Conservation (phyloP, 2,329 filamentous ascomycete genomes). For the Pyrenophora teres region DNA sequence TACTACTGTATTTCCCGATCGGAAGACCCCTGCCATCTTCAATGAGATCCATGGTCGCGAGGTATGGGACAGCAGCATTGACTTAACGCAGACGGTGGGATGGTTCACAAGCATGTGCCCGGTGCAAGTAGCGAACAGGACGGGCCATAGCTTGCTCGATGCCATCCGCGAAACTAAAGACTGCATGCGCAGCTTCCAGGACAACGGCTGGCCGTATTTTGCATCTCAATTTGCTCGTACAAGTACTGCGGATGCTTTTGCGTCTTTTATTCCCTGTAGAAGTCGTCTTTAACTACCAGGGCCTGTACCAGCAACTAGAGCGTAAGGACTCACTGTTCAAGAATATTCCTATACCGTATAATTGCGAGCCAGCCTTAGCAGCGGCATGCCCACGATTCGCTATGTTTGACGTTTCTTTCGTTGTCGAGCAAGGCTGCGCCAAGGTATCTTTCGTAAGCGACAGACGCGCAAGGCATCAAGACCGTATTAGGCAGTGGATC, state of each 20-base stretch:
- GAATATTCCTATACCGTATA: not conserved
- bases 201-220: not conserved
- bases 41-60: constrained; percentile 41
- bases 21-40: constrained; percentile 39
- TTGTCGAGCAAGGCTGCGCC: too few relatives aligned
- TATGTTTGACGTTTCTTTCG: not conserved
- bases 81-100: constrained; percentile 62
- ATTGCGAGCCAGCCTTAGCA: too few relatives aligned
- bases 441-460: too few relatives aligned
- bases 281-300: not conserved
- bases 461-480: too few relatives aligned
- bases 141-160: too few relatives aligned
- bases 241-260: not conserved
- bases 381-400: not conserved
- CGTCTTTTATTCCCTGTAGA: not conserved
- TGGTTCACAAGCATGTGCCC: constrained; percentile 56
- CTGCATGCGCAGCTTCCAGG: not conserved
- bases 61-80: constrained; percentile 51
- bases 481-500: too few relatives aligned
- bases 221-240: not conserved
- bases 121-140: not conserved
- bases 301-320: not conserved
- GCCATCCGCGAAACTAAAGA: not conserved
- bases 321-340: not conserved
- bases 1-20: too few relatives aligned